Evolutionary conservation across 2,329 filamentous ascomycete species (phyloP).

Genomic region (Sphaerostilbella broomeana): DNA sequence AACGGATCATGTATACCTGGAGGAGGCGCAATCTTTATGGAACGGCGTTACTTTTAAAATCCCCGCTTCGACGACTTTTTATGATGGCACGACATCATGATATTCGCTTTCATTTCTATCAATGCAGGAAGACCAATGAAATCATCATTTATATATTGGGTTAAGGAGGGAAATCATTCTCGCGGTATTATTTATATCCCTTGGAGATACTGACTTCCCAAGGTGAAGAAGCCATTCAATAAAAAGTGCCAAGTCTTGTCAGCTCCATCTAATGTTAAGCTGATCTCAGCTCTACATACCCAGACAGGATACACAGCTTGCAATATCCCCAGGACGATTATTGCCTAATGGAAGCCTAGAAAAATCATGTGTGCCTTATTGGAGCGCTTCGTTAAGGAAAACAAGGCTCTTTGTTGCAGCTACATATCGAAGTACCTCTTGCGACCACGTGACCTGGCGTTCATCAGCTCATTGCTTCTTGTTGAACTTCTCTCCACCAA

Average conservation of each 20-base stretch:
- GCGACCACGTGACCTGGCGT: constrained; percentile 12
- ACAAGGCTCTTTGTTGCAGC: background rate
- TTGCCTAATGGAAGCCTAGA: background rate
- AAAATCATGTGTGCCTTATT: too few species aligned
- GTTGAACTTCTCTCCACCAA: constrained; percentile 4
- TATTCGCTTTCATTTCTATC: constrained; percentile 17
- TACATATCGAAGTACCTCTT: too few species aligned
- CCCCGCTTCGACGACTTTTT: constrained; percentile 32
- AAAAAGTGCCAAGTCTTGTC: background rate
- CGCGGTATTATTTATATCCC: constrained; percentile 2
- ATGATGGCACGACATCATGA: constrained; percentile 33
- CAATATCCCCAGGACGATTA: background rate
- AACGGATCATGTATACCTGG: constrained; percentile 13
- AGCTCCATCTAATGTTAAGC: background rate
- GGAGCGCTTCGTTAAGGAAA: too few species aligned
- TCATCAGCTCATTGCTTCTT: constrained; percentile 9
- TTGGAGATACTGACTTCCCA: background rate
- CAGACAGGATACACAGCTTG: background rate
- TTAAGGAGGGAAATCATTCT: constrained; percentile 8
- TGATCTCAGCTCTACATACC: background rate
- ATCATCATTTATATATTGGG: constrained; percentile 7
- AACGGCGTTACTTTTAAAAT: constrained; percentile 30
- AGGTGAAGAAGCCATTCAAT: background rate
- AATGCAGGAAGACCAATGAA: constrained; percentile 7
- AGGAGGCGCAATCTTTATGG: constrained; percentile 21